Evolutionary conservation across 345 rosid species (phyloP), one percentile per base, ranked within the genome.

Genomic region (Brassica cretica): DNA sequence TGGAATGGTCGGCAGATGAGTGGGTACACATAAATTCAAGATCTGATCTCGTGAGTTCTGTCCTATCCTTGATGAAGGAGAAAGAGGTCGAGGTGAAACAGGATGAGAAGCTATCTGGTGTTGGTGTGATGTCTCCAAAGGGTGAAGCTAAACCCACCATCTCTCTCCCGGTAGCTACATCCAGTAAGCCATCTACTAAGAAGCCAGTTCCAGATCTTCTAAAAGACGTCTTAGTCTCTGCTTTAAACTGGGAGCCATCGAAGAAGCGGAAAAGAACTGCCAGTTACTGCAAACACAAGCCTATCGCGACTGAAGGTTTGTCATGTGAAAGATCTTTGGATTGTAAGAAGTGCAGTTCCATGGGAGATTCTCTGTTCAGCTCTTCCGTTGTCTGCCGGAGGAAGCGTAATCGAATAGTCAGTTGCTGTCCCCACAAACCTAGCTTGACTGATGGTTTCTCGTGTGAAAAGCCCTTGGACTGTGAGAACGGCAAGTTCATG

Each of bases 401-500:
- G 84, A 93, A 91, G 88, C 87, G 95, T 61, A 87, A 77, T 30
- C 87, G 89, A 21, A 69, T 66, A 35, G 85, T 59, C 6, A 75
- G 80, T 66, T 66, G 79, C 71, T 79, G 82, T 53, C 75, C 76
- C 8, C 82, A 64, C 51, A 84, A 81, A 75, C 71, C 76, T 75
- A 78, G 71, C 46, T 29, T 29, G 11, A 68, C 32, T 37, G 65
- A 66, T 46, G 76, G 76, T 25, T 24, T 71, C 49, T 64, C 76
- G 3, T 1, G 68, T 70, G 71, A 85, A 3, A 65, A 74, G 6
- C 67, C 85, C 18, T 41, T 84, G 41, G 93, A 93, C 77, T 82
- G 76, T 41, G 98, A 91, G 63, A 93, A 88, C 79, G 87, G 93
- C 84, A 90, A 93, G 80, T 88, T 82, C 78, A 65, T 76, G 68